Evolutionary conservation across 2,329 filamentous ascomycete genomes (phyloP), one percentile per base, ranked within the genome.

Genomic region (Colletotrichum magnum): DNA sequence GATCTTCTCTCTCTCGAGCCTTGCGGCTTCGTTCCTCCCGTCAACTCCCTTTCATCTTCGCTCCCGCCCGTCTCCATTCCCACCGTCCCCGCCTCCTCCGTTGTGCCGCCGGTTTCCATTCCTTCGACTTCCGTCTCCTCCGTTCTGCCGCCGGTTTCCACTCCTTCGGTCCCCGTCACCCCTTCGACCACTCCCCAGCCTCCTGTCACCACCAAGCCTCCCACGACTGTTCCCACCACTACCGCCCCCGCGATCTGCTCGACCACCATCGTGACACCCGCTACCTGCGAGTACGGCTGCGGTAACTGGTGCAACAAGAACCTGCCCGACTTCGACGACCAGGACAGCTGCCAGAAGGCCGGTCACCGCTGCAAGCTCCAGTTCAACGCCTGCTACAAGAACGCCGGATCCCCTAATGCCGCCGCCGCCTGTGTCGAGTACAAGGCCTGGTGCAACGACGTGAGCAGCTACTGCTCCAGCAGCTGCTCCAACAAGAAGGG

Each of bases 301-400:
- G 87, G 87, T 56, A 83, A 81, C 69, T 89, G 87, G 86, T 88
- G 86, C 74, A 82, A 82, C 45, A 80, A 80, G 53, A 81, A 85
- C 15, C 75, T 89, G 13, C 86, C 86, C 26, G 78, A 83, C 72
- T 89, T 83, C 78, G 75, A 76, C 48, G 80, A 87, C 74, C 71
- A 79, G 64, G 70, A 74, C 50, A 76, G 77, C 53, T 89, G 87
- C 76, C 73, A 77, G 58, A 72, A 71, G 10, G 82, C 84, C 24
- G 81, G 79, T 71, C 81, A 83, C 64, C 82, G 79, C 63, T 87
- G 85, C 74, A 75, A 76, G 28, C 75, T 87, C 64, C 85, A 87
- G 76, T 74, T 85, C 18, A 78, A 82, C 53, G 81, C 85, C 48
- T 89, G 87, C 80, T 87, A 87, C 80, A 75, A 82, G 70, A 72